These are phyloP conservation scores for Solanum megistacrolobum DNA, from an alignment of 257 asterid genomes.

Conservation along the genomic window DNA sequence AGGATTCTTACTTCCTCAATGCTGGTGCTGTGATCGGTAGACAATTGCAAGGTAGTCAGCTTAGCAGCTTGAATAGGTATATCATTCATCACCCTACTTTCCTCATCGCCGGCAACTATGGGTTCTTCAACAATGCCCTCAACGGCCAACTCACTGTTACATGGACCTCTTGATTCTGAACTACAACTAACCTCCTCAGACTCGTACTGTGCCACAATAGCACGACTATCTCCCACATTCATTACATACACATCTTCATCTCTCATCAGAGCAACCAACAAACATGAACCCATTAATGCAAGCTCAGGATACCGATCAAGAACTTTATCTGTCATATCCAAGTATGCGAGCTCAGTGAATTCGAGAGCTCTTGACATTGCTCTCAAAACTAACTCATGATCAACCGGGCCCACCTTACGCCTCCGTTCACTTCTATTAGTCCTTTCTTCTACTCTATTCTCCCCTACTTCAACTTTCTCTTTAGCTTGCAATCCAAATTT, in stretches of 20 bases:
- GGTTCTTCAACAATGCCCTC: conserved; percentile 8
- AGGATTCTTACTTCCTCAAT: conserved; percentile 13
- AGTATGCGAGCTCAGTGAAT: conserved; percentile 9
- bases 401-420: conserved; percentile 17
- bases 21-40: conserved; percentile 15
- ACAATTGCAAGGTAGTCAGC: conserved; percentile 11
- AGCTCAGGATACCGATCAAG: conserved; percentile 17
- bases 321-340: conserved; percentile 17
- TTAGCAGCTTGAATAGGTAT: conserved; percentile 1
- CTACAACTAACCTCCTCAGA: conserved; percentile 5
- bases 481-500: conserved; percentile 13
- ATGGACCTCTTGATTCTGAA: background rate
- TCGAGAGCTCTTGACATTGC: conserved; percentile 21
- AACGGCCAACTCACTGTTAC: background rate
- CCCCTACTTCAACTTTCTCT: conserved; percentile 7
- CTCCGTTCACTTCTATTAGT: background rate
- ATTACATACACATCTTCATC: conserved; percentile 20
- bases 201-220: conserved; percentile 15
- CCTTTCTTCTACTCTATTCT: conserved; percentile 8
- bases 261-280: conserved; percentile 15
- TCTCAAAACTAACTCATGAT: conserved; percentile 16
- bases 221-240: conserved; percentile 22
- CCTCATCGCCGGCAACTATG: background rate
- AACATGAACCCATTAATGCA: conserved; percentile 20
- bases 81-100: background rate